Evolutionary conservation across 139 green algal genomes (phyloP), one percentile per base, ranked within the genome.

Genomic region (Chlorella sorokiniana): DNA sequence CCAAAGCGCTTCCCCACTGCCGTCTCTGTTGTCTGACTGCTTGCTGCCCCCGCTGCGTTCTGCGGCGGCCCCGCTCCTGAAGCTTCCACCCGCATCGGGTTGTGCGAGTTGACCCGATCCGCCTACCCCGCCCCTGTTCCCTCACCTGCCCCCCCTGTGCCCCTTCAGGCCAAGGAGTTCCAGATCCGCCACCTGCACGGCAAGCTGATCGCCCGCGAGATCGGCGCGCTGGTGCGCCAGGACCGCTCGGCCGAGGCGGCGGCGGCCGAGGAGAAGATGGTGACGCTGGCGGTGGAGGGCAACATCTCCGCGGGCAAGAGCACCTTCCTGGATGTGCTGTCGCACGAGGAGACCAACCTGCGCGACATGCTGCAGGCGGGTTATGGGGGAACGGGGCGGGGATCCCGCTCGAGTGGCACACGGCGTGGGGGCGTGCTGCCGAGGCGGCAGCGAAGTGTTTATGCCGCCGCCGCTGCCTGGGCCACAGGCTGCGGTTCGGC

Each of bases 241-340:
- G n/a, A n/a, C n/a, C n/a, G n/a, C n/a, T n/a, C n/a, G n/a, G 78
- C 42, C 35, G 71, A 35, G 41, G 61, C 38, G 45, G 44, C 41
- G 54, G 61, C 38, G 63, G 64, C 84, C 27, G 37, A 25, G 51
- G 29, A 37, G 35, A 23, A 5, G 2, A 76, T 76, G 69, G 84
- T 99, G 10, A 99, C 95, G 0, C 89, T 99, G 41, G 95, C 91
- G 67, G 93, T 99, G 31, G 96, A 99, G 87, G 96, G 96, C 42
- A 99, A 99, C 88, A 99, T 99, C 86, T 91, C 89, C 42, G 92
- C 78, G 11, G 96, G 96, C 52, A 99, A 99, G 85, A 93, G 83
- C 73, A 98, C 96, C 25, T 99, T 99, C 81, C 90, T 99, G 72
- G 65, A 88, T 14, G 89, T 92, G 35, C 64, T 93, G 11, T 42